A percentile compares a stretch with the other conserved stretches of the same genome.
These are phyloP conservation scores for Acacia melanoxylon DNA, from an alignment of 306 rosid species.

Conservation along the genomic window DNA sequence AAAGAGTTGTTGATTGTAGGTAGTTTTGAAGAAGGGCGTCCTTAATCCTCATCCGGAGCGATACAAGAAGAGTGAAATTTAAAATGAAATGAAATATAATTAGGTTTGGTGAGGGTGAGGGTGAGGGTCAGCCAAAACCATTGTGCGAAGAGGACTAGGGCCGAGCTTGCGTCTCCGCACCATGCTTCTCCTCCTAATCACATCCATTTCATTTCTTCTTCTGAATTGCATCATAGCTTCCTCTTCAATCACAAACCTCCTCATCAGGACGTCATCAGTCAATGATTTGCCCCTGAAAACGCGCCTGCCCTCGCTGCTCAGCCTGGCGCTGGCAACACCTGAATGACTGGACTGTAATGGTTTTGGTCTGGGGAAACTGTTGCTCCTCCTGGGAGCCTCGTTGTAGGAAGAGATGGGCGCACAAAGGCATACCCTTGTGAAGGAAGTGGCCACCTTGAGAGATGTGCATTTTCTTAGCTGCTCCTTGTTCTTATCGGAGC, in stretches of 20 bases:
- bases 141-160: conserved; percentile 87
- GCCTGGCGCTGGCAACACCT: conserved; percentile 39
- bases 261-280: conserved; percentile 91
- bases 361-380: conserved; percentile 79
- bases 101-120: conserved; percentile 34
- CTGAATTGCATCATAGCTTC: conserved; percentile 96
- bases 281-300: conserved; percentile 88
- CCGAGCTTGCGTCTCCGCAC: conserved; percentile 74
- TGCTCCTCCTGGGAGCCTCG: conserved; percentile 86
- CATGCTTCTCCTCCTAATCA: conserved; percentile 63
- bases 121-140: conserved; percentile 56
- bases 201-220: conserved; percentile 88
- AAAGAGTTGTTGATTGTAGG: background rate
- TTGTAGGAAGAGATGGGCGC: conserved; percentile 89
- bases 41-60: no score
- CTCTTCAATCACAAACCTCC: conserved; percentile 87
- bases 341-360: conserved; percentile 40
- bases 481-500: conserved; percentile 26
- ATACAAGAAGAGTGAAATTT: background rate
- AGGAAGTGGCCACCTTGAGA: conserved; percentile 72
- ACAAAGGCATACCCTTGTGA: conserved; percentile 92
- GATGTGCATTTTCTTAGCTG: conserved; percentile 79
- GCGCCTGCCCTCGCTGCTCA: conserved; percentile 67
- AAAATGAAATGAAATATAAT: background rate
- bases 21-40: no score